Percentiles rank a stretch among this genome's conserved stretches.
Conservation (phyloP, 176 grass and related monocot species). For the Zea luxurians region DNA sequence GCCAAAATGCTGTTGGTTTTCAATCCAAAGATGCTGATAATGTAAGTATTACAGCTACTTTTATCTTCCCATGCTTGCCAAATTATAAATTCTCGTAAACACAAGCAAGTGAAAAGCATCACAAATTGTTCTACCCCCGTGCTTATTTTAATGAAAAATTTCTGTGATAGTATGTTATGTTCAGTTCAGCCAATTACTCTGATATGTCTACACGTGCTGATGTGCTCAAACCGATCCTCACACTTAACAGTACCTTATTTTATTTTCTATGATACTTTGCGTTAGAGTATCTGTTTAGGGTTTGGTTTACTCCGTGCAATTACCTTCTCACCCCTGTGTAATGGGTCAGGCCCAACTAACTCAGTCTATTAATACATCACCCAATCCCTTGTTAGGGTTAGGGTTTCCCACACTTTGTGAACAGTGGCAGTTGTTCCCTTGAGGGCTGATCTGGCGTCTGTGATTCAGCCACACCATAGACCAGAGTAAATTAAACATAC, state of each 20-base stretch:
- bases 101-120: constrained; percentile 14
- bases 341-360: no score
- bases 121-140: constrained; percentile 1
- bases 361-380: no score
- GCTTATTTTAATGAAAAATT: background rate
- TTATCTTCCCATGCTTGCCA: constrained; percentile 3
- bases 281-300: no score
- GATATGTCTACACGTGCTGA: constrained; percentile 20
- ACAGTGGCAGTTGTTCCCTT: no score
- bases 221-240: constrained; percentile 5
- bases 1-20: constrained; percentile 46
- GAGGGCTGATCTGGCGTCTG: no score
- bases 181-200: background rate
- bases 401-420: background rate
- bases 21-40: constrained; percentile 46
- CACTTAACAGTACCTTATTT: background rate
- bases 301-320: no score
- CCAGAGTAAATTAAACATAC: background rate
- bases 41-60: constrained; percentile 57
- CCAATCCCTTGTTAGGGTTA: no score
- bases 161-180: background rate
- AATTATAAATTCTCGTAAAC: constrained; percentile 11
- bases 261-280: background rate
- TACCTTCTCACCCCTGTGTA: no score
- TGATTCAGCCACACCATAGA: background rate